These are phyloP conservation scores for Cercospora sojina DNA, from an alignment of 2,329 filamentous ascomycete genomes.

Conservation along the genomic window DNA sequence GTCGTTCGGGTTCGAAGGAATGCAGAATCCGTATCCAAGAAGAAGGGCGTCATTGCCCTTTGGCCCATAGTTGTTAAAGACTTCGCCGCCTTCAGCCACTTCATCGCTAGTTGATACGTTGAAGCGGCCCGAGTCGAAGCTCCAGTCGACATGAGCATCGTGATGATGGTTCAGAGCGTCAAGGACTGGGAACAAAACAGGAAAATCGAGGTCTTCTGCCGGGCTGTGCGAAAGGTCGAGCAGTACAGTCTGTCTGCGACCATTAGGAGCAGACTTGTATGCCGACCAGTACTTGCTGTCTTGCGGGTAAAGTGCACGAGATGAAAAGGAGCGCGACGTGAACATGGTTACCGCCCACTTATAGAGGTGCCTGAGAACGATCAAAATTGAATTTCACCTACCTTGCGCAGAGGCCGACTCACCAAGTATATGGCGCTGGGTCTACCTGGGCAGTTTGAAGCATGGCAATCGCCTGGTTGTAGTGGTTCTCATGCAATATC, in stretches of 20 bases:
- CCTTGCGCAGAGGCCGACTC: conserved; percentile 31
- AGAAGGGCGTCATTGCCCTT: conserved; percentile 55
- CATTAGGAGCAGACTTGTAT: conserved; percentile 35
- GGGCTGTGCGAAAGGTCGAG: conserved; percentile 37
- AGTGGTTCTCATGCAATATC: conserved; percentile 41
- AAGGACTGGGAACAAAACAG: conserved; percentile 52
- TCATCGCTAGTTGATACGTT: conserved; percentile 41
- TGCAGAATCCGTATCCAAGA: conserved; percentile 54
- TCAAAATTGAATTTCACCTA: conserved; percentile 31
- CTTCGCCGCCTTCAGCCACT: conserved; percentile 42
- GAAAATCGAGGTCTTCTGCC: conserved; percentile 40
- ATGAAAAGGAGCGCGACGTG: conserved; percentile 53
- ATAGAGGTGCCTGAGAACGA: conserved; percentile 45
- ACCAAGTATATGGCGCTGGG: conserved; percentile 44
- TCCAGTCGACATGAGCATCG: conserved; percentile 50
- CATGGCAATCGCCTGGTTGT: conserved; percentile 36
- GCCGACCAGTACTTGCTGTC: conserved; percentile 40
- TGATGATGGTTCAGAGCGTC: conserved; percentile 52
- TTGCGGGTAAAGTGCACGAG: conserved; percentile 37
- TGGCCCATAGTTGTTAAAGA: conserved; percentile 56
- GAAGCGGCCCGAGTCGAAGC: conserved; percentile 43
- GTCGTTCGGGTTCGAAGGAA: conserved; percentile 50
- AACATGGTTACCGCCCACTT: conserved; percentile 54
- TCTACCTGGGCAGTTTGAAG: conserved; percentile 36
- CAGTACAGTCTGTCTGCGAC: conserved; percentile 36